Base-by-base conservation (phyloP, 441 rosid species). In the Erysimum pusillum region DNA sequence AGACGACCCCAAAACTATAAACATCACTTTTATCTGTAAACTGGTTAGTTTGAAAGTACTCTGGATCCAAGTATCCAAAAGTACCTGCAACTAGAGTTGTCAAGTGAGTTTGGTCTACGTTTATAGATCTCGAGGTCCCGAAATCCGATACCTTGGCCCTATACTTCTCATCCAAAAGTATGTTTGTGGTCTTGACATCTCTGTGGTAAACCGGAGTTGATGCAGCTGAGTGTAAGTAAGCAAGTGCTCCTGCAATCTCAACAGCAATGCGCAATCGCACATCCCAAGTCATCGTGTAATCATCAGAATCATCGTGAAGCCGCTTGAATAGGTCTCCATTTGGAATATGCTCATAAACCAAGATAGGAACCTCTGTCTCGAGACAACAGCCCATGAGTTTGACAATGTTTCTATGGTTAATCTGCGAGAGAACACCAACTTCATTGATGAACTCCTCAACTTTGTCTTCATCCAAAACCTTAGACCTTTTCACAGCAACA, bases 11-110 rank as follows among this genome's bases (percentile, higher is more conserved):
- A 15, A 85, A 84, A 28, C 83, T 80, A 31, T 83, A 83, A 18
- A 81, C 84, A 73, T 86, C 83, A 42, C 86, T 86, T 57, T 82
- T 86, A 56, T 82, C 84, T 0, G 77, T 74, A 28, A 76, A 76
- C 49, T 81, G 82, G 35, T 80, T 83, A 3, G 86, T 74, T 63
- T 66, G 82, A 44, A 79, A 66, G 81, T 83, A 81, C 68, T 83
- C 84, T 1, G 81, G 85, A 44, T 83, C 84, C 42, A 83, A 42
- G 54, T 85, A 83, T 39, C 86, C 76, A 13, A 73, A 41, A 41
- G 76, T 73, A 52, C 63, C 70, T 63, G 76, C 63, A 63, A 73
- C 76, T 41, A 62, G 45, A 31, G 70, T 73, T 52, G 76, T 63
- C 63, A 73, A 53, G 56, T 73, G 76, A 18, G 76, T 73, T 41